phyloP scores from a whole-genome alignment of 1,284 basidiomycete genomes.

The Ustilago hordei region DNA sequence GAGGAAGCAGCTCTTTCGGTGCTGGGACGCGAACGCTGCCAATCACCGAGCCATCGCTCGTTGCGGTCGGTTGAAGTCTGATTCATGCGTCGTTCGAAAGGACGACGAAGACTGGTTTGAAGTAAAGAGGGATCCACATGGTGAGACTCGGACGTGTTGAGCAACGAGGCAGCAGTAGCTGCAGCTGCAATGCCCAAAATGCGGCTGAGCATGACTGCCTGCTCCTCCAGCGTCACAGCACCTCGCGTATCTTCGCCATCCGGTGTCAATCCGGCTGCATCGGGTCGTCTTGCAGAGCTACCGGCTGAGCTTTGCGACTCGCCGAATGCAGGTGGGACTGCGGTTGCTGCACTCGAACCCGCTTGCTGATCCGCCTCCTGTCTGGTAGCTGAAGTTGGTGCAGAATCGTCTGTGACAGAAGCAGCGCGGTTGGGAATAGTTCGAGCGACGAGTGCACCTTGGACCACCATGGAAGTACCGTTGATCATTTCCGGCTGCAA shows the following conservation, averaged over 20 bases:
- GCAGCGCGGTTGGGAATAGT: slow-evolving; percentile 32
- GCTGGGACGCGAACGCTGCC: slow-evolving; percentile 21
- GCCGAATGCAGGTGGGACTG: not conserved
- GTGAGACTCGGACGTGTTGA: slow-evolving; percentile 46
- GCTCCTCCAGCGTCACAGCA: slow-evolving; percentile 64
- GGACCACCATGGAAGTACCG: slow-evolving; percentile 67
- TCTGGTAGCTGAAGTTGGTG: slow-evolving; percentile 3
- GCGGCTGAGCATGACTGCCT: slow-evolving; percentile 66
- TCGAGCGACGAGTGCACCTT: slow-evolving; percentile 63
- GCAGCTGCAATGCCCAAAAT: slow-evolving; percentile 65
- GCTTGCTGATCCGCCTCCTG: not conserved
- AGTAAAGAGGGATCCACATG: slow-evolving; percentile 49
- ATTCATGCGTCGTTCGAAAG: slow-evolving; percentile 35
- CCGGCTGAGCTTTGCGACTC: not conserved
- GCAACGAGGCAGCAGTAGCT: slow-evolving; percentile 65
- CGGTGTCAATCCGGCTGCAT: slow-evolving; percentile 1
- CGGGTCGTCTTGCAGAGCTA: not conserved
- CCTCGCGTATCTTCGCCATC: slow-evolving; percentile 43
- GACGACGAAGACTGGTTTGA: slow-evolving; percentile 46
- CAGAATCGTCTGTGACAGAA: not conserved
- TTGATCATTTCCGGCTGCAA: slow-evolving; percentile 47
- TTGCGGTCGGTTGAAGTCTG: slow-evolving; percentile 24
- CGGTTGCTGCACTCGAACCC: not conserved
- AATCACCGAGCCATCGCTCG: slow-evolving; percentile 35
- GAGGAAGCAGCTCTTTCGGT: not conserved